Base-by-base conservation (phyloP, 2,329 filamentous ascomycete genomes). In the Akanthomyces muscarius region DNA sequence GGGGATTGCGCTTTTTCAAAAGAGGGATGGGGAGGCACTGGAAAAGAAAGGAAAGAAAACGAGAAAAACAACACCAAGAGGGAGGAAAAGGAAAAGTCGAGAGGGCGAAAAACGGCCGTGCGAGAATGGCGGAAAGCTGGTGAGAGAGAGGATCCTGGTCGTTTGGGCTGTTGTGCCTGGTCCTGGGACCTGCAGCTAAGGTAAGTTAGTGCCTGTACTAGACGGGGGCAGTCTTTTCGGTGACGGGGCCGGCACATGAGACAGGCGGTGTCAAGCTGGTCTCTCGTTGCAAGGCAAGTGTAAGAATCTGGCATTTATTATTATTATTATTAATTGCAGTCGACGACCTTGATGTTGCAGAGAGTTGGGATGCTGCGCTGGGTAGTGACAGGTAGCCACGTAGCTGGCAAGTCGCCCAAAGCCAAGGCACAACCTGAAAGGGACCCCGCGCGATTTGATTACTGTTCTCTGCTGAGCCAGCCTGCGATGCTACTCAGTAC, bases 221-320 rank as follows among this genome's bases (percentile, higher is more conserved):
- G 44, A 59, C 48, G 28, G 56, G 56, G 56, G 42, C 25, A 25
- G 41, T 45, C 18, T 21, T 56, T n/a, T 25, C 44, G n/a, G 23
- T 21, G 28, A 33, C 16, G 53, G 53, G 38, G 55, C 11, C 30
- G 23, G 56, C 56, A 59, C 56, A 33, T 51, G 56, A 59, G 45
- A 51, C 56, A 28, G 56, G 56, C 45, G 56, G 13, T 38, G 7
- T 25, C 18, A 25, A 30, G 48, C 4, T 21, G 10, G 21, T 36
- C 33, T 28, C 5, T 48, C 16, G 16, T 28, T 28, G 14, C 6
- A 14, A 48, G 23, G 38, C 38, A 16, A 48, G 23, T 25, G 23
- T 48, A 48, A 48, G 7, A 25, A 28, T 14, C 2, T 30, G 6
- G 28, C 28, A 30, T 30, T 6, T 30, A 30, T 2, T 30, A 30